Evolutionary conservation across 805 yeast species (phyloP), one percentile per base, ranked within the genome.

Genomic region (Debaryomyces tyrocola): DNA sequence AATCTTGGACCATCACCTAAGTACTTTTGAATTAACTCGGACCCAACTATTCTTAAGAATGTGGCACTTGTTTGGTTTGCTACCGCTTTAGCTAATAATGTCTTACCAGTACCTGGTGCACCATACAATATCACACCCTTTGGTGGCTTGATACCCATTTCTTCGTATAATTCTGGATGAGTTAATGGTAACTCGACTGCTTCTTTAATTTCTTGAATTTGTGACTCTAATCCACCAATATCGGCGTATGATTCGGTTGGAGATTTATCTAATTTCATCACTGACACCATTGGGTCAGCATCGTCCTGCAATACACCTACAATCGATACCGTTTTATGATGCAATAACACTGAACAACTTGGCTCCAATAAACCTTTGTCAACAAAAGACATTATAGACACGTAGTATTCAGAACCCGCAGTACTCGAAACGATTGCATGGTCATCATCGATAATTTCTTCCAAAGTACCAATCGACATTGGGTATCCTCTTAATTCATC

Each of bases 261-360:
- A 1, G 97, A 92, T 66, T 94, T 95, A 63, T 94, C 99, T 60
- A 94, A 81, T 72, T 92, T 94, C 98, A 94, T 92, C 20, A 91
- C 97, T 39, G 90, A 86, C 9, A 94, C 96, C 88, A 94, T 87
- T 36, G 99, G 98, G 69, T 94, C 99, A 1, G 97, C 87, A 59
- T 94, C 99, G 67, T 94, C 99, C 67, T 87, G 97, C 54, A 94
- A 70, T n/a, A 92, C 97, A 58, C 99, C 99, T n/a, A 94, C 96
- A 48, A 94, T 83, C 4, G 96, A 84, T 50, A 94, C 96, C 0
- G 97, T 85, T 72, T 94, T 94, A 70, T 94, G 97, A 67, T 94
- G 98, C 60, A 94, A 74, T 50, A 94, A 76, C 20, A 94, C 98
- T 17, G 96, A 88, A 70, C 97, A 92, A 7, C 98, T 97, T 0